These are phyloP conservation scores for Ogataea populi-albae DNA, from an alignment of 805 yeast species.

Conservation along the genomic window DNA sequence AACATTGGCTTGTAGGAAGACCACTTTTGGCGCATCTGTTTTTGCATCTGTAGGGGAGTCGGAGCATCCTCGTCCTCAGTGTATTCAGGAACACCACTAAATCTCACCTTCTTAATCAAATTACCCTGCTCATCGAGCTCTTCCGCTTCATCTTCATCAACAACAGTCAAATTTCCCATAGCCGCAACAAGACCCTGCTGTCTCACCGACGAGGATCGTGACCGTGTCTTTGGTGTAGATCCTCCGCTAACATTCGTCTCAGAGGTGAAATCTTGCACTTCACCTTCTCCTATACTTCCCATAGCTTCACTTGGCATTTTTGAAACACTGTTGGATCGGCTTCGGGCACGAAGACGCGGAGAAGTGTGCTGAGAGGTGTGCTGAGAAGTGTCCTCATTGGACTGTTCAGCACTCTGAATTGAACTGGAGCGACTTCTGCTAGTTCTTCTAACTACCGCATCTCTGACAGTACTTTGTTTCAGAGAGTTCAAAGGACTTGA, in stretches of 20 bases:
- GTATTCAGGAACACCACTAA: conserved; percentile 51
- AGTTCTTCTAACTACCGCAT: conserved; percentile 11
- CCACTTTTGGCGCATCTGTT: conserved; percentile 35
- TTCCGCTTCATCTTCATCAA: conserved; percentile 14
- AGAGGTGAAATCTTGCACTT: not conserved
- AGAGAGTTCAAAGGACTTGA: conserved; percentile 32
- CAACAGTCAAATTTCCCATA: conserved; percentile 25
- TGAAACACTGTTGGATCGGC: conserved; percentile 28
- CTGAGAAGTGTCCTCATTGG: conserved; percentile 5
- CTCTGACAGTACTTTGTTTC: conserved; percentile 21
- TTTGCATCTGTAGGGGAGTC: conserved; percentile 35
- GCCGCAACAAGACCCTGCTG: conserved; percentile 8
- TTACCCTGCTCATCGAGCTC: conserved; percentile 17
- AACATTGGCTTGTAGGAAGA: conserved; percentile 32
- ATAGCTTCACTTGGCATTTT: conserved; percentile 18
- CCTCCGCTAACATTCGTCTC: conserved; percentile 1
- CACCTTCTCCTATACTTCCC: conserved; percentile 7
- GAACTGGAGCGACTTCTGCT: conserved; percentile 30
- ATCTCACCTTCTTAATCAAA: conserved; percentile 44
- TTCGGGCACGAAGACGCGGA: conserved; percentile 15
- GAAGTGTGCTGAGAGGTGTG: conserved; percentile 13
- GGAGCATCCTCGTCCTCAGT: conserved; percentile 56
- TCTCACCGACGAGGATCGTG: conserved; percentile 22
- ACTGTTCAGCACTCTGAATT: conserved; percentile 12
- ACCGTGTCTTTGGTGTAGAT: conserved; percentile 13